Evolutionary conservation across 208 protist species (phyloP).

Genomic region (Leishmania lainsoni): DNA sequence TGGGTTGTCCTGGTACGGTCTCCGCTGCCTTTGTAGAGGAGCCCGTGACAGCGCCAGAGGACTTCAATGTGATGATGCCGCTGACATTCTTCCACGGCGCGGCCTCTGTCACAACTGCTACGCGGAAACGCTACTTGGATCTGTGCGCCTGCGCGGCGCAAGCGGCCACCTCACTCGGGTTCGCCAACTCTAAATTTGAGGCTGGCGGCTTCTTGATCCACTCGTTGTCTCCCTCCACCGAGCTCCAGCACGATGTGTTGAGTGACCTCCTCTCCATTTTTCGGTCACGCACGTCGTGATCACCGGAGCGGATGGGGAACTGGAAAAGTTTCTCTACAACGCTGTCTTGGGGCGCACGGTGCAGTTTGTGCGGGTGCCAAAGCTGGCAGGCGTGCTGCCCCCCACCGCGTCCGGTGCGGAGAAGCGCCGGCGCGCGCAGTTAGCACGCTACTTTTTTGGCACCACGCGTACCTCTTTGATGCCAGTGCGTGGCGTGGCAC

Average conservation of each 20-base stretch:
- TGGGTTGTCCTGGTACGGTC: constrained; percentile 80
- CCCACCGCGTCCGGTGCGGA: constrained; percentile 29
- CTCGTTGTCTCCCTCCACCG: constrained; percentile 72
- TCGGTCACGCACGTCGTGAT: constrained; percentile 80
- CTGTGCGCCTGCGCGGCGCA: constrained; percentile 63
- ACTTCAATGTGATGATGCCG: constrained; percentile 76
- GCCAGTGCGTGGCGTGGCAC: constrained; percentile 56
- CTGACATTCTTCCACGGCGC: constrained; percentile 83
- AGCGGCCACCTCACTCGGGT: constrained; percentile 48
- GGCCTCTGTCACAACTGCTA: constrained; percentile 41
- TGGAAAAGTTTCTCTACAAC: constrained; percentile 56
- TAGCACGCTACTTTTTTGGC: constrained; percentile 73
- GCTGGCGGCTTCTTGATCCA: constrained; percentile 78
- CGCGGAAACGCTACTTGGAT: constrained; percentile 83
- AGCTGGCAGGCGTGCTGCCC: constrained; percentile 34
- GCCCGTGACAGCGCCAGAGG: constrained; percentile 63
- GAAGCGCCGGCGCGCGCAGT: constrained; percentile 39
- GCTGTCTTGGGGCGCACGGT: constrained; percentile 48
- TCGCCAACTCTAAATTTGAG: constrained; percentile 52
- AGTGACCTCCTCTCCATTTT: constrained; percentile 74
- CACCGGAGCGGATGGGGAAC: constrained; percentile 54
- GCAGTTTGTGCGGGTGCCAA: constrained; percentile 52
- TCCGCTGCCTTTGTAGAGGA: constrained; percentile 65
- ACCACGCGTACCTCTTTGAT: constrained; percentile 60
- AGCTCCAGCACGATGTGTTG: constrained; percentile 61